These are phyloP conservation scores for Ascosphaera aggregata DNA, from an alignment of 2,329 filamentous ascomycete genomes.

Conservation along the genomic window DNA sequence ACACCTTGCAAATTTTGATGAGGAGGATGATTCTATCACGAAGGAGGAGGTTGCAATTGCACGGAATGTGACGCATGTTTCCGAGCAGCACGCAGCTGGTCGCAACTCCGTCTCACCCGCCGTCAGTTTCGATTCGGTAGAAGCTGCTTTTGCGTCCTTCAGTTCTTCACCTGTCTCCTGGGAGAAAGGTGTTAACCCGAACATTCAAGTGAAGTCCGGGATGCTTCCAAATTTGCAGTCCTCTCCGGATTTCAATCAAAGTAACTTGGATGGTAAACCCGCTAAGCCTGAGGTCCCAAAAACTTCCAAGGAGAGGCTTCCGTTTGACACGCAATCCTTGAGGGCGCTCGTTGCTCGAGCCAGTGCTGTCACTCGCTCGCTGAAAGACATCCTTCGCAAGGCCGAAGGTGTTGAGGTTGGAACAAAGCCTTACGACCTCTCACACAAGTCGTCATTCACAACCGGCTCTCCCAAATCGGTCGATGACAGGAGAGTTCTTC, in stretches of 20 bases:
- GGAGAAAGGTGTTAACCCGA: background rate
- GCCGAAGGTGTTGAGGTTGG: constrained; percentile 20
- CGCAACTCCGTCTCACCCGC: background rate
- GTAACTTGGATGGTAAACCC: constrained; percentile 3
- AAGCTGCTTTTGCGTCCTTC: constrained; percentile 1
- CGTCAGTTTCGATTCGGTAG: background rate
- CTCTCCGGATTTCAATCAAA: background rate
- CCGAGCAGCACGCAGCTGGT: background rate
- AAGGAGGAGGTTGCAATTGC: background rate
- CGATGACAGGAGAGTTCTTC: background rate
- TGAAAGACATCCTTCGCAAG: constrained; percentile 26
- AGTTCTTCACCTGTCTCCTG: background rate
- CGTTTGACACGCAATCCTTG: constrained; percentile 41
- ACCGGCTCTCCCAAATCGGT: background rate
- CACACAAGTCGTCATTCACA: background rate
- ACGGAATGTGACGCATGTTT: background rate
- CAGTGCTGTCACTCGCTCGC: constrained; percentile 23
- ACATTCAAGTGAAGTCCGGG: background rate
- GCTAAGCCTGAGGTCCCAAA: constrained; percentile 11
- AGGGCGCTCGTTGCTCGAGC: constrained; percentile 33
- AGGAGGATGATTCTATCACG: constrained; percentile 22
- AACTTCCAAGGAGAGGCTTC: constrained; percentile 29
- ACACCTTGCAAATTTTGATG: constrained; percentile 40
- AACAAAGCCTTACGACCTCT: constrained; percentile 8
- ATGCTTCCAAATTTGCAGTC: background rate